Conservation (phyloP, 176 grass and related monocot genomes). For the Cenchrus americanus region DNA sequence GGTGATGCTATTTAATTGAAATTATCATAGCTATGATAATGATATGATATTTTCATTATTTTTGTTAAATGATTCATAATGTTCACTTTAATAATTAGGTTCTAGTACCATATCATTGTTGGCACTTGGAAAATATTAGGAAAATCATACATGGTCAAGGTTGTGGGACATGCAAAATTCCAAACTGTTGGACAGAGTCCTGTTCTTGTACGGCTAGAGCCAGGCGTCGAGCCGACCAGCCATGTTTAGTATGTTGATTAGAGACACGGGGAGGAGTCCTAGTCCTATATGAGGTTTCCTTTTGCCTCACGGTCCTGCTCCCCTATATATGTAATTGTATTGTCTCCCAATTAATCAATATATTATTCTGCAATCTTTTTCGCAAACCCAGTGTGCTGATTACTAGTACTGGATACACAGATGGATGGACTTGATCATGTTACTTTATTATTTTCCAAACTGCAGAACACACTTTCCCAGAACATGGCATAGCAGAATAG, state of each 20-base stretch:
- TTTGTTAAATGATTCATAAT: background rate
- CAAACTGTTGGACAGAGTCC: background rate
- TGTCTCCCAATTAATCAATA: no score
- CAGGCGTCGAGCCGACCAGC: no score
- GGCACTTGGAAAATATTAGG: conserved; percentile 30
- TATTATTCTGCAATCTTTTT: no score
- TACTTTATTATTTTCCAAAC: background rate
- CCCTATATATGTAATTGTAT: no score
- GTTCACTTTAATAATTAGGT: background rate
- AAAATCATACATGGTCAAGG: conserved; percentile 9
- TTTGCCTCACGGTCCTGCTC: no score
- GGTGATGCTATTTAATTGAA: background rate
- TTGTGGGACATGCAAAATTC: background rate
- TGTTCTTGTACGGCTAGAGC: no score
- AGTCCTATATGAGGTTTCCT: no score
- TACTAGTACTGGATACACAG: conserved; percentile 2
- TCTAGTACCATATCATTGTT: background rate
- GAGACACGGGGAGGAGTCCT: no score
- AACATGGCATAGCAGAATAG: background rate
- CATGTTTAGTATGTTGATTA: no score
- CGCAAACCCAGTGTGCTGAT: background rate
- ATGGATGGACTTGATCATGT: conserved; percentile 7
- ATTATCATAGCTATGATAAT: background rate
- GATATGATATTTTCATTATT: background rate
- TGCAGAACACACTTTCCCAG: background rate